Percentiles rank a stretch among this genome's conserved stretches.
phyloP scores from a whole-genome alignment of 208 protist species.

The Wallacemonas sp. region DNA sequence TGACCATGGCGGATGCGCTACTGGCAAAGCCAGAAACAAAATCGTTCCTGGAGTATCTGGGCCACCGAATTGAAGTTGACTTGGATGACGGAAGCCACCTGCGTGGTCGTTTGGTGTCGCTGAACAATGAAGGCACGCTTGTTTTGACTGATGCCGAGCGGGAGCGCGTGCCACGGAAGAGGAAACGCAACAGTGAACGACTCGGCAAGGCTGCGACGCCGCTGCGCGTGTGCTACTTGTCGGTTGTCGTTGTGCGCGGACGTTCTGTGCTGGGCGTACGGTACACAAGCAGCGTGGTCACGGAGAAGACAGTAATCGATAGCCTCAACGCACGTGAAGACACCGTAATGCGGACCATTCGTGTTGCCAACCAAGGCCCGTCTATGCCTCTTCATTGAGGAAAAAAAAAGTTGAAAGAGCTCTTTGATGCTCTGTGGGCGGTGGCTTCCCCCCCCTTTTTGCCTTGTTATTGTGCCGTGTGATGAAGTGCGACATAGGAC shows the following conservation, averaged over 20 bases:
- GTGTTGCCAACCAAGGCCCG: conserved; percentile 59
- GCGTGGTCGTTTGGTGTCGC: conserved; percentile 69
- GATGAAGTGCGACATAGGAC: no score
- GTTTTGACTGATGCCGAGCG: conserved; percentile 80
- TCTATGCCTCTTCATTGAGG: conserved; percentile 19
- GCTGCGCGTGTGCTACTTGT: conserved; percentile 58
- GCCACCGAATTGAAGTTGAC: conserved; percentile 62
- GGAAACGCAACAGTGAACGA: conserved; percentile 20
- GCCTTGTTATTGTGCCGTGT: not conserved
- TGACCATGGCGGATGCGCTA: not conserved
- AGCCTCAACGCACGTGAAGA: conserved; percentile 38
- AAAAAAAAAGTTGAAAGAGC: not conserved
- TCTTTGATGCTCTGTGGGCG: not conserved
- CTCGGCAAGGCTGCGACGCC: conserved; percentile 21
- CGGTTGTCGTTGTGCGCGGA: conserved; percentile 77
- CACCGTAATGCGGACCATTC: conserved; percentile 46
- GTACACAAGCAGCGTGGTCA: conserved; percentile 66
- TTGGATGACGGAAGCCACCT: conserved; percentile 74
- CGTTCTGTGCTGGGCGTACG: conserved; percentile 53
- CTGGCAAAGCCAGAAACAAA: conserved; percentile 31
- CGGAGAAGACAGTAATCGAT: conserved; percentile 68
- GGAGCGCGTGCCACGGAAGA: conserved; percentile 44
- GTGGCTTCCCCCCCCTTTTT: not conserved
- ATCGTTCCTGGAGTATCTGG: conserved; percentile 54
- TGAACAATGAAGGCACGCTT: conserved; percentile 66